phyloP scores from a whole-genome alignment of 805 yeast genomes.

The Jamesozyma spencerorum region DNA sequence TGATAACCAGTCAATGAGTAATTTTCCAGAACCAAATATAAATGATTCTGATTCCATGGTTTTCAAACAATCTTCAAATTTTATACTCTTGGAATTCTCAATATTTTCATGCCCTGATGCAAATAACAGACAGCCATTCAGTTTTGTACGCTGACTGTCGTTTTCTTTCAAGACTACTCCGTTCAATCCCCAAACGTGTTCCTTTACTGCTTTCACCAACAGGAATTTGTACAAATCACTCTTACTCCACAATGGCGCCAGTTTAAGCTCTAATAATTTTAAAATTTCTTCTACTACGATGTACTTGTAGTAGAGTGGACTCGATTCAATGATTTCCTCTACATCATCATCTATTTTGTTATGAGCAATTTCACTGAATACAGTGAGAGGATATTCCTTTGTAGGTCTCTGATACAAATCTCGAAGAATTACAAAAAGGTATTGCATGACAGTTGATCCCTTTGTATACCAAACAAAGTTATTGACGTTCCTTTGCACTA shows the following conservation, averaged over 20 bases:
- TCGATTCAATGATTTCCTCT: slow-evolving; percentile 10
- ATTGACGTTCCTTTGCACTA: slow-evolving; percentile 13
- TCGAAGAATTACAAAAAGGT: slow-evolving; percentile 21
- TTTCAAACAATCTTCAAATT: slow-evolving; percentile 15
- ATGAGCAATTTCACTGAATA: background rate
- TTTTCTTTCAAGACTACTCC: slow-evolving; percentile 2
- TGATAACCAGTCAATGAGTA: slow-evolving; percentile 17
- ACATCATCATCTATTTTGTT: slow-evolving; percentile 12
- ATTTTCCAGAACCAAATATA: slow-evolving; percentile 13
- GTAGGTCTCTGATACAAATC: slow-evolving; percentile 18
- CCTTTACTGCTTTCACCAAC: slow-evolving; percentile 19
- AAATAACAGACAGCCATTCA: slow-evolving; percentile 13
- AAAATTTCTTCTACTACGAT: slow-evolving; percentile 21
- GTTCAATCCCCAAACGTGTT: slow-evolving; percentile 18
- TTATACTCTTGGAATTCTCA: slow-evolving; percentile 8
- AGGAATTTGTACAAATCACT: slow-evolving; percentile 21
- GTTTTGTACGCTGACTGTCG: background rate
- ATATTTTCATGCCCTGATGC: slow-evolving; percentile 8
- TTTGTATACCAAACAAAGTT: slow-evolving; percentile 22
- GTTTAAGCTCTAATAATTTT: slow-evolving; percentile 15
- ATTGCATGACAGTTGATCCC: slow-evolving; percentile 29
- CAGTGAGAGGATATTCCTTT: slow-evolving; percentile 7
- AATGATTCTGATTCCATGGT: slow-evolving; percentile 12
- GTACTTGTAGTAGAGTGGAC: slow-evolving; percentile 13
- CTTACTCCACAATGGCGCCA: slow-evolving; percentile 22